These are phyloP conservation scores for Globisporangium takayamanum DNA, from an alignment of 352 stramenopile species.

Conservation along the genomic window DNA sequence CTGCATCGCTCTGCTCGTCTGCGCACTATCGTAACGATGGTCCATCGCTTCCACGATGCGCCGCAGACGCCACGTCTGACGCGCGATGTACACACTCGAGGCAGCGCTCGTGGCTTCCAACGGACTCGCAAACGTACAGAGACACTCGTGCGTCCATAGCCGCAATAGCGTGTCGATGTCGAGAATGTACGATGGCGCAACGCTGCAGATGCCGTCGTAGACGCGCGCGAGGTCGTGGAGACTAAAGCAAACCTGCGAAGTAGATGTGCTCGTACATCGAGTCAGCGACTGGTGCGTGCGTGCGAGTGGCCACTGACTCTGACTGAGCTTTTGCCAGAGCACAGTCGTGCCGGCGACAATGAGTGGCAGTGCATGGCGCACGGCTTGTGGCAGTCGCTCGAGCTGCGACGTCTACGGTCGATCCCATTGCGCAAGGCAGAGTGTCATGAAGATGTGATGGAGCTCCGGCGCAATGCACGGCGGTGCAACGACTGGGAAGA, in stretches of 20 bases:
- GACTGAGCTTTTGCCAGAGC: slow-evolving; percentile 44
- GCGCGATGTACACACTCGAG: slow-evolving; percentile 1
- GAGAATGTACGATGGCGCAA: slow-evolving; percentile 24
- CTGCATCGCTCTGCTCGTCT: neutral
- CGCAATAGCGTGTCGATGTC: slow-evolving; percentile 37
- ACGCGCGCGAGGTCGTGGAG: slow-evolving; percentile 44
- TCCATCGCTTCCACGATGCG: slow-evolving; percentile 21
- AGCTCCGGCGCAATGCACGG: slow-evolving; percentile 21
- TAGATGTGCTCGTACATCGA: neutral
- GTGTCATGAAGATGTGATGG: slow-evolving; percentile 26
- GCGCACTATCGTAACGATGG: neutral
- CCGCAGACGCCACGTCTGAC: slow-evolving; percentile 16
- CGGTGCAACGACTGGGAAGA: slow-evolving; percentile 30
- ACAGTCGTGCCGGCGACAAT: slow-evolving; percentile 35
- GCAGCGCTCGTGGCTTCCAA: neutral
- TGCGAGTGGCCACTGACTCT: neutral
- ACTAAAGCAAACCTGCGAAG: slow-evolving; percentile 14
- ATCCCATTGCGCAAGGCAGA: slow-evolving; percentile 12
- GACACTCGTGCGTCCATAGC: slow-evolving; percentile 47
- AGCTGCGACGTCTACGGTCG: neutral
- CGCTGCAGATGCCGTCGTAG: slow-evolving; percentile 40
- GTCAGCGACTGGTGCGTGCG: neutral
- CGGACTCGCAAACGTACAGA: slow-evolving; percentile 27
- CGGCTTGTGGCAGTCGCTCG: slow-evolving; percentile 10
- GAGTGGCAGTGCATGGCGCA: slow-evolving; percentile 20